phyloP scores from a whole-genome alignment of 805 yeast genomes.

The Yarrowia alimentaria region DNA sequence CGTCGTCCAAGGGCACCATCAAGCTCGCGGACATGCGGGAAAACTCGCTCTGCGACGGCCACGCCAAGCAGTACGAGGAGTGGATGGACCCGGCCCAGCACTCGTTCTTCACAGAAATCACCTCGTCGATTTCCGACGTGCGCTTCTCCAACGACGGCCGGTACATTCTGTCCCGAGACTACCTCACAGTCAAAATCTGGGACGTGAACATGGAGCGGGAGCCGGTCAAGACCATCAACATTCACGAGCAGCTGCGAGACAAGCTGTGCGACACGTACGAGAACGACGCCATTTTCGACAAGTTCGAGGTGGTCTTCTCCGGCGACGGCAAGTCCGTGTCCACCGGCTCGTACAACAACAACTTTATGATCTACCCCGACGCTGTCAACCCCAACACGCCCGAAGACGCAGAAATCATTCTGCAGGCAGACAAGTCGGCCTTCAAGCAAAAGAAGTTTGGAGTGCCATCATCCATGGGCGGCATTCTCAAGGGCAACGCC shows the following conservation, averaged over 20 bases:
- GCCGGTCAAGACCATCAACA: slow-evolving; percentile 90
- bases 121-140: slow-evolving; percentile 89
- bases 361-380: slow-evolving; percentile 94
- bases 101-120: slow-evolving; percentile 95
- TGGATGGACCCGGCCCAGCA: slow-evolving; percentile 88
- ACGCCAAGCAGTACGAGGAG: slow-evolving; percentile 81
- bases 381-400: slow-evolving; percentile 44
- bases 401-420: slow-evolving; percentile 63
- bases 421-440: slow-evolving; percentile 98
- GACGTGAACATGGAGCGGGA: slow-evolving; percentile 95
- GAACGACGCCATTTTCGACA: slow-evolving; percentile 96
- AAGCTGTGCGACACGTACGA: slow-evolving; percentile 96
- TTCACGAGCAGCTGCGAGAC: slow-evolving; percentile 92
- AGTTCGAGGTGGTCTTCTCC: slow-evolving; percentile 91
- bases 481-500: slow-evolving; percentile 30
- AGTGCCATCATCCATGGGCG: slow-evolving; percentile 47
- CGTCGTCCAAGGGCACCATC: slow-evolving; percentile 92
- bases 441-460: slow-evolving; percentile 74
- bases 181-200: slow-evolving; percentile 97
- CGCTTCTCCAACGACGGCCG: slow-evolving; percentile 89
- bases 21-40: slow-evolving; percentile 95
- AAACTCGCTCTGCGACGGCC: slow-evolving; percentile 89
- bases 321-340: slow-evolving; percentile 90
- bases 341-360: slow-evolving; percentile 97
- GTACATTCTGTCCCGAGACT: slow-evolving; percentile 94